Percentiles rank a stretch among this genome's conserved stretches.
Evolutionary conservation across 2,329 filamentous ascomycete species (phyloP).

Genomic region (Sporothrix schenckii): DNA sequence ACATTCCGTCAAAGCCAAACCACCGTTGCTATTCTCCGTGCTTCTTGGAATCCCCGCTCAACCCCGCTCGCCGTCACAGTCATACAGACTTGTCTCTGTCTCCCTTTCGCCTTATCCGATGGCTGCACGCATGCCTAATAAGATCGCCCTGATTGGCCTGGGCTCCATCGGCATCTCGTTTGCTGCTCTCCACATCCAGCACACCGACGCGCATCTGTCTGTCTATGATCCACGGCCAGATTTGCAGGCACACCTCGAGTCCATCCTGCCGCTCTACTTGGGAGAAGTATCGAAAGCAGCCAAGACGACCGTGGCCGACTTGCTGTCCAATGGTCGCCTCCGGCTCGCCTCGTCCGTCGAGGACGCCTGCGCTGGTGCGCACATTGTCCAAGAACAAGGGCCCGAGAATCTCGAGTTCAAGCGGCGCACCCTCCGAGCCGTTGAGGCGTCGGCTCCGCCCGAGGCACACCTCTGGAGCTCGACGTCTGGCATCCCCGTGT

Average conservation of each 20-base stretch:
- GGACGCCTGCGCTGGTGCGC: slow-evolving; percentile 17
- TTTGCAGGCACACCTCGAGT: slow-evolving; percentile 18
- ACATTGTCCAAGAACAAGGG: slow-evolving; percentile 41
- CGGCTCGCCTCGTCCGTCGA: slow-evolving; percentile 1
- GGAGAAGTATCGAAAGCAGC: not conserved
- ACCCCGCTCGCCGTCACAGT: not conserved
- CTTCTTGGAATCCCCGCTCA: not conserved
- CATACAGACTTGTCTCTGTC: not conserved
- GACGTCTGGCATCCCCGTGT: slow-evolving; percentile 46
- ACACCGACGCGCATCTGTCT: slow-evolving; percentile 16
- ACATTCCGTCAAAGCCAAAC: not conserved
- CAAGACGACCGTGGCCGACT: not conserved
- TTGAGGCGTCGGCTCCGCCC: slow-evolving; percentile 41
- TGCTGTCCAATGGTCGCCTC: slow-evolving; percentile 12
- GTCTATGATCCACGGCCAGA: slow-evolving; percentile 32
- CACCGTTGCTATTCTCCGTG: not conserved
- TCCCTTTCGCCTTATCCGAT: not conserved
- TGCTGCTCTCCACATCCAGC: slow-evolving; percentile 30
- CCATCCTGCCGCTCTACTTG: slow-evolving; percentile 28
- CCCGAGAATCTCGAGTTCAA: slow-evolving; percentile 49
- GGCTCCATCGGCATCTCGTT: slow-evolving; percentile 33
- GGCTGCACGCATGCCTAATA: not conserved
- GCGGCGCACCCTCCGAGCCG: slow-evolving; percentile 43
- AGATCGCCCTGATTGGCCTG: slow-evolving; percentile 27
- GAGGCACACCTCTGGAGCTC: slow-evolving; percentile 47